A percentile compares a stretch with the other conserved stretches of the same genome.
Evolutionary conservation across 148 eudicot genomes (phyloP).

Genomic region (Pharnaceum exiguum): DNA sequence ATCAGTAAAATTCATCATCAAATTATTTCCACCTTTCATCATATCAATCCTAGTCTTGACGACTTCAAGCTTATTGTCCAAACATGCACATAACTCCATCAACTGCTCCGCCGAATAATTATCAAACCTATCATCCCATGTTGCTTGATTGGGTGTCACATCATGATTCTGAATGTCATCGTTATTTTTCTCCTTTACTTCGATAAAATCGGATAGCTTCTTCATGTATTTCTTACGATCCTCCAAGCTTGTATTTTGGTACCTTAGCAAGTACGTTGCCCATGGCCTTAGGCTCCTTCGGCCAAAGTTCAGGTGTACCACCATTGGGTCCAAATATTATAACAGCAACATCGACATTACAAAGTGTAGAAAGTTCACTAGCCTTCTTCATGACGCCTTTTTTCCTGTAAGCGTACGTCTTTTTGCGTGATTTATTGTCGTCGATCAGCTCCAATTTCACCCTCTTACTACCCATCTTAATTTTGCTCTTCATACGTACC

Average conservation of each 20-base stretch:
- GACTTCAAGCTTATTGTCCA: slow-evolving; percentile 1
- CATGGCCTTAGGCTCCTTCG: not conserved
- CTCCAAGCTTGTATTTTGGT: not conserved
- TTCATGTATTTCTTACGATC: slow-evolving; percentile 2
- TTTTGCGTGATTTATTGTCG: not conserved
- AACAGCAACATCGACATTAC: slow-evolving; percentile 8
- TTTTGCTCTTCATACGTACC: no score
- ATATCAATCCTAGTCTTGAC: slow-evolving; percentile 5
- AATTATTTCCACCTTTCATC: not conserved
- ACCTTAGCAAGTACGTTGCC: not conserved
- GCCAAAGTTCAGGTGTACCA: slow-evolving; percentile 10
- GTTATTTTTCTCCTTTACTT: not conserved
- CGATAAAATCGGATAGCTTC: not conserved
- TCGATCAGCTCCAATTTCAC: not conserved
- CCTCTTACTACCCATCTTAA: not conserved
- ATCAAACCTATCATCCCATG: not conserved
- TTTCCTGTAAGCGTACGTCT: not conserved
- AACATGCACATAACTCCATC: not conserved
- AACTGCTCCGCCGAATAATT: not conserved
- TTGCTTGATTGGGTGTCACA: not conserved
- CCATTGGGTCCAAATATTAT: slow-evolving; percentile 11
- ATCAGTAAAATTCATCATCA: no score
- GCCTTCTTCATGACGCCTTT: slow-evolving; percentile 15
- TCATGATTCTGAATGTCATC: no score
- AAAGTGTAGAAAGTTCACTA: slow-evolving; percentile 11